Evolutionary conservation across 495 filamentous ascomycete genomes (phyloP), one percentile per base, ranked within the genome.

Genomic region (Trichocladium uniseriatum): DNA sequence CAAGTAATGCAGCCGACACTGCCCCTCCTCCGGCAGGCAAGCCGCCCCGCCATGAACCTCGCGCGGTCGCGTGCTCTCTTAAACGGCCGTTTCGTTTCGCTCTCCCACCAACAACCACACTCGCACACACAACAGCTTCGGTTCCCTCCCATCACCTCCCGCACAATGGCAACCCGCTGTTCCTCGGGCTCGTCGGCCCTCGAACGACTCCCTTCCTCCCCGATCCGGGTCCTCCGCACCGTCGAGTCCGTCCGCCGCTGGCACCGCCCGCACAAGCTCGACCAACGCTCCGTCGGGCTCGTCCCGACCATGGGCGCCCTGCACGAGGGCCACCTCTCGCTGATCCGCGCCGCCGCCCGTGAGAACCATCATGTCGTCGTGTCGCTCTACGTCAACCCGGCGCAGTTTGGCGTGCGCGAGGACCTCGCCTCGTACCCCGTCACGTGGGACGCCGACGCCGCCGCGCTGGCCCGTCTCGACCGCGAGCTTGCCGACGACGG

Each of bases 291-390:
- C 15, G 80, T 98, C 41, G 89, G 85, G 38, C 79, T 98, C 9
- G 88, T 98, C 7, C 92, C 92, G 0, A 98, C 92, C 9, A 96
- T 98, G 91, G 92, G 92, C 34, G 92, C 92, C 14, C 77, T 98
- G 0, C 92, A 98, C 65, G 77, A 84, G 49, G 92, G 92, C 21
- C 92, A 98, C 64, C 68, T 96, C 28, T 85, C 86, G 11, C 73
- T 97, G 6, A 86, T 95, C 58, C 89, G 89, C 28, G 76, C 82
- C 54, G 92, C 92, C 6, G 94, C 90, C 0, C 65, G 73, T 46
- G 87, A 94, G 60, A 92, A 89, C 67, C 80, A 84, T 50, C 76
- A 84, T 54, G 82, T 97, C 42, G 81, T 95, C 47, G 86, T 97
- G 36, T 84, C 80, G 61, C 83, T 97, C 59, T 98, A 86, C 61